Evolutionary conservation across 352 stramenopile species (phyloP).

Genomic region (Poterioochromonas sp.): DNA sequence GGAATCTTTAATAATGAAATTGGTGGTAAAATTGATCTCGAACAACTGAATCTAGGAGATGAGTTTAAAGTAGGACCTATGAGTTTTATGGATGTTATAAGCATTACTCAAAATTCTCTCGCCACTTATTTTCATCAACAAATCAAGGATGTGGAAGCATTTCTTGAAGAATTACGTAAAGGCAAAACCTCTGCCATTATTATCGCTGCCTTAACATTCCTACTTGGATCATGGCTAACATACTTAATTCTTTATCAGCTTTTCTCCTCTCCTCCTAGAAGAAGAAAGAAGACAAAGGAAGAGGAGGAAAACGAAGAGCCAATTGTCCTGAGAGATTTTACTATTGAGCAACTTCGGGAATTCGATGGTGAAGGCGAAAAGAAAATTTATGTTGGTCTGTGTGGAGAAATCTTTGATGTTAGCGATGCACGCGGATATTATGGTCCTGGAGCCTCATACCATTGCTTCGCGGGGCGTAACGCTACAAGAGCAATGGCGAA

Average conservation of each 20-base stretch:
- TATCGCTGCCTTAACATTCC: background rate
- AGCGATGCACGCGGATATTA: slow-evolving; percentile 87
- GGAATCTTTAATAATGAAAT: too few relatives aligned
- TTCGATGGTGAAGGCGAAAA: slow-evolving; percentile 76
- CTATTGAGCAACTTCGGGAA: slow-evolving; percentile 66
- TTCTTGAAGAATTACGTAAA: background rate
- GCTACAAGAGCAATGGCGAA: slow-evolving; percentile 42
- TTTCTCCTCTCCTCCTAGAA: background rate
- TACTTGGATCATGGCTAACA: background rate
- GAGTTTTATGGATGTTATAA: background rate
- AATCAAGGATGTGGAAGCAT: background rate
- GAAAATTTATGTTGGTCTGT: slow-evolving; percentile 87
- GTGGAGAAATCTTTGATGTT: slow-evolving; percentile 91
- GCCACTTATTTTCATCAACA: background rate
- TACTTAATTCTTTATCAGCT: background rate
- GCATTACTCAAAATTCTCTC: background rate
- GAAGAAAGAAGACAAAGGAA: background rate
- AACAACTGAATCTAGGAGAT: too few relatives aligned
- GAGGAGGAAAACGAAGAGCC: slow-evolving; percentile 7
- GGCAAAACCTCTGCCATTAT: slow-evolving; percentile 1
- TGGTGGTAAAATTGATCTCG: too few relatives aligned
- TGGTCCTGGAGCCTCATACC: slow-evolving; percentile 84
- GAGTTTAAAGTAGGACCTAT: background rate
- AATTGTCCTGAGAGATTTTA: slow-evolving; percentile 74
- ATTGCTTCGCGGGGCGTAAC: slow-evolving; percentile 69